These are phyloP conservation scores for Lepraria neglecta DNA, from an alignment of 495 filamentous ascomycete genomes.

Conservation along the genomic window DNA sequence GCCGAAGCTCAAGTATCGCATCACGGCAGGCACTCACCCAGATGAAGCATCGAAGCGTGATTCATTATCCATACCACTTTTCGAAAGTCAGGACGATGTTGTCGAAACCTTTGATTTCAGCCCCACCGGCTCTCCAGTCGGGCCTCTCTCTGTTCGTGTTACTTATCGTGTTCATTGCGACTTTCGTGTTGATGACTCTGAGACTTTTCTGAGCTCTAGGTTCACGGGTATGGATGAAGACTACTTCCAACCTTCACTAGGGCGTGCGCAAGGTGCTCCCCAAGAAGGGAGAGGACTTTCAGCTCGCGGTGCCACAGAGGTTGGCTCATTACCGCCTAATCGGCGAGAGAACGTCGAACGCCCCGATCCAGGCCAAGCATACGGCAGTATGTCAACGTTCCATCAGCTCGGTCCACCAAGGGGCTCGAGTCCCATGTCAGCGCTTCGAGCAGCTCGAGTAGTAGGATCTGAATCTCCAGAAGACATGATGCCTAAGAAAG, in stretches of 20 bases:
- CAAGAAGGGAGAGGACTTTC: slow-evolving; percentile 32
- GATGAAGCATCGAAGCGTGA: slow-evolving; percentile 44
- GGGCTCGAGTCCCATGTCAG: slow-evolving; percentile 80
- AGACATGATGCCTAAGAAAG: slow-evolving; percentile 57
- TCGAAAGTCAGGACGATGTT: slow-evolving; percentile 56
- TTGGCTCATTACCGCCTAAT: slow-evolving; percentile 40
- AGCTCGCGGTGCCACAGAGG: slow-evolving; percentile 43
- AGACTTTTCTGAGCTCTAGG: slow-evolving; percentile 87
- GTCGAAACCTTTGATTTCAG: slow-evolving; percentile 73
- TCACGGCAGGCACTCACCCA: slow-evolving; percentile 54
- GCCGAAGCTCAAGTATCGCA: slow-evolving; percentile 72
- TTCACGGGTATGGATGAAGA: slow-evolving; percentile 89
- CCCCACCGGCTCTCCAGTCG: slow-evolving; percentile 76
- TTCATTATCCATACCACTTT: slow-evolving; percentile 64
- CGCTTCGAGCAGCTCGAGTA: slow-evolving; percentile 63
- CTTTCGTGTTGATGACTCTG: slow-evolving; percentile 85
- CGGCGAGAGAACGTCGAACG: slow-evolving; percentile 2
- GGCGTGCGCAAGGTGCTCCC: slow-evolving; percentile 29
- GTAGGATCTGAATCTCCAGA: slow-evolving; percentile 43
- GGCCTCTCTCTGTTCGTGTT: slow-evolving; percentile 72
- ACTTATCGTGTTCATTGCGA: slow-evolving; percentile 80
- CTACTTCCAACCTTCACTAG: slow-evolving; percentile 71
- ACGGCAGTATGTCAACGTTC: slow-evolving; percentile 89
- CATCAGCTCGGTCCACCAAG: slow-evolving; percentile 69
- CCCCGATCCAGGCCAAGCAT: slow-evolving; percentile 66